Percentiles rank a stretch among this genome's conserved stretches.
These are phyloP conservation scores for Anisodus tanguticus DNA, from an alignment of 257 asterid genomes.

Conservation along the genomic window DNA sequence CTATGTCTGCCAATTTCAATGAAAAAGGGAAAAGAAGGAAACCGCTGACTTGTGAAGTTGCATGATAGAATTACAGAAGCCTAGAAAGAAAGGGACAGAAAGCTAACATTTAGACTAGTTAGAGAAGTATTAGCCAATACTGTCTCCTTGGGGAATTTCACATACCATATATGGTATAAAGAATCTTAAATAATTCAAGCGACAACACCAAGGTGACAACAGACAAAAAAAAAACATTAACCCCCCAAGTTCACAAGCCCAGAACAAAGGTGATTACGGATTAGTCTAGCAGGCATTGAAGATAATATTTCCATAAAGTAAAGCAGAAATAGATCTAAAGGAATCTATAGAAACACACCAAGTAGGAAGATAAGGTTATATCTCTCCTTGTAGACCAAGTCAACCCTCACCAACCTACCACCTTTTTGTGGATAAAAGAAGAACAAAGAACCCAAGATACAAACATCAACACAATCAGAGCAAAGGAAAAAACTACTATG, in stretches of 20 bases:
- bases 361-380: conserved; percentile 32
- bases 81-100: too few species aligned
- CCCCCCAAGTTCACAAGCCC: conserved; percentile 17
- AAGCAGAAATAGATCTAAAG: conserved; percentile 36
- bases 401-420: conserved; percentile 96
- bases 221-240: conserved; percentile 10
- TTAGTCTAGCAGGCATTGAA: conserved; percentile 22
- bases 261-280: conserved; percentile 44
- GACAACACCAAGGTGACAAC: conserved; percentile 32
- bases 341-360: conserved; percentile 29
- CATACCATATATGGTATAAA: not conserved
- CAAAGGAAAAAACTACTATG: not conserved
- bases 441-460: conserved; percentile 31
- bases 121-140: not conserved
- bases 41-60: not conserved
- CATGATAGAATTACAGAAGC: not conserved
- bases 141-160: not conserved
- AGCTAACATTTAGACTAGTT: not conserved
- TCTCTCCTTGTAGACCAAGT: conserved; percentile 49
- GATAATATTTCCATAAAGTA: conserved; percentile 28
- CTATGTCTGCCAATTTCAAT: not conserved
- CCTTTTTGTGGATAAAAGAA: conserved; percentile 66
- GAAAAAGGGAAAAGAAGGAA: too few species aligned
- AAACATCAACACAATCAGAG: conserved; percentile 35
- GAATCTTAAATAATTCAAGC: not conserved